These are phyloP conservation scores for Paracamarosporium sp. DNA, from an alignment of 2,329 filamentous ascomycete genomes.

Conservation along the genomic window DNA sequence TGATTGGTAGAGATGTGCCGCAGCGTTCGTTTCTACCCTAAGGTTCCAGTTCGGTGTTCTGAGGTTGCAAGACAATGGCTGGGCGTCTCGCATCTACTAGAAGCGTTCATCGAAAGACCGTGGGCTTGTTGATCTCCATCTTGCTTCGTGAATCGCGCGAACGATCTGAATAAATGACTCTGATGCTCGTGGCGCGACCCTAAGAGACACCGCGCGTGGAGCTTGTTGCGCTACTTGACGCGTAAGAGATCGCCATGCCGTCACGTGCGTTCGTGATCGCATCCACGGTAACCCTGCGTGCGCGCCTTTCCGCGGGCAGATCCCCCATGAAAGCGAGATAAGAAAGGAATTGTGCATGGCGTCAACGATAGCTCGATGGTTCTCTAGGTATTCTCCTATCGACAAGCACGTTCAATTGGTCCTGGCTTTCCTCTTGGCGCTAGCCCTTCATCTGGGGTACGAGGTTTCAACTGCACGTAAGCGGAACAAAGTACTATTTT, in stretches of 20 bases:
- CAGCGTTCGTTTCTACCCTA: slow-evolving; percentile 25
- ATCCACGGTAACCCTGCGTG: slow-evolving; percentile 12
- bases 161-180: background rate
- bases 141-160: background rate
- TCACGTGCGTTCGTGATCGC: slow-evolving; percentile 24
- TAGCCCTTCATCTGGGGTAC: slow-evolving; percentile 36
- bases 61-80: background rate
- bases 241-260: slow-evolving; percentile 9
- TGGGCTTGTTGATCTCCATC: background rate
- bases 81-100: slow-evolving; percentile 1
- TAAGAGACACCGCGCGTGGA: background rate
- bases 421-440: slow-evolving; percentile 29
- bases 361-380: slow-evolving; percentile 31
- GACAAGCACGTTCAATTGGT: slow-evolving; percentile 19
- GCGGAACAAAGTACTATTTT: slow-evolving; percentile 40
- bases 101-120: background rate
- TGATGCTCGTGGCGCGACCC: background rate
- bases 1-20: slow-evolving; percentile 35
- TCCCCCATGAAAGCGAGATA: slow-evolving; percentile 27
- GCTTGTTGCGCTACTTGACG: slow-evolving; percentile 1
- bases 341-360: slow-evolving; percentile 37
- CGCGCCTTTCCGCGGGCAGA: slow-evolving; percentile 3
- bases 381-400: slow-evolving; percentile 23
- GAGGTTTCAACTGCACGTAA: slow-evolving; percentile 29
- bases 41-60: slow-evolving; percentile 7